Base-by-base conservation (phyloP, 306 rosid species). In the Casuarina glauca region DNA sequence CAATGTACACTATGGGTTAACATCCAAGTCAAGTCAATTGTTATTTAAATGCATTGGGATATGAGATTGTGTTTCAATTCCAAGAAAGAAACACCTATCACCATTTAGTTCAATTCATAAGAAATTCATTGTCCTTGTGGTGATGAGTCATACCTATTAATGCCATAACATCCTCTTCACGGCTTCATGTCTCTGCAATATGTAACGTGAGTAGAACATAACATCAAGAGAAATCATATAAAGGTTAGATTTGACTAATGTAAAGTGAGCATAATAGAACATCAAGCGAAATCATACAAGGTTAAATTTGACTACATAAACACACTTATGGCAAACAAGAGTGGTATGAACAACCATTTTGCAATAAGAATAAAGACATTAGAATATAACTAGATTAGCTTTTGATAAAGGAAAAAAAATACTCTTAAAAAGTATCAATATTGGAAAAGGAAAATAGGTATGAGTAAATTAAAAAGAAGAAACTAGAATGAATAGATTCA, bases 101-200 rank as follows among this genome's bases (percentile, higher is more conserved):
- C 99, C 91, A 87, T 82, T 35, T 77, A 60, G 99, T 91, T 97
- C 99, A 95, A 35, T 95, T 97, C 79, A 16, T 51, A 66, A 95
- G 91, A 82, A 81, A 86, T 32, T 95, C 93, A 79, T 91, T 95
- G 91, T 95, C 99, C 86, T 81, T 87, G 20, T 91, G 86, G 78
- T 95, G 97, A 60, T 95, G 99, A 70, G 97, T 93, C 99, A 95
- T 89, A 81, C 99, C 97, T 83, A 95, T 85, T 64, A 95, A 73
- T 63, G 89, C 90, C 91, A n/a, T 95, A n/a, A 81, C 80, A 95
- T 84, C 83, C 86, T 90, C 89, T 93, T 95, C 80, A 95, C 85
- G 79, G 93, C 93, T 86, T 95, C 99, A 80, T 93, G 90, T 82
- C 96, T 80, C 99, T 95, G 95, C 81, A 81, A 80, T 75, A 67